A percentile compares a stretch with the other conserved stretches of the same genome.
Evolutionary conservation across 192 early-diverging fungal species (phyloP).

Genomic region (Geranomyces variabilis): DNA sequence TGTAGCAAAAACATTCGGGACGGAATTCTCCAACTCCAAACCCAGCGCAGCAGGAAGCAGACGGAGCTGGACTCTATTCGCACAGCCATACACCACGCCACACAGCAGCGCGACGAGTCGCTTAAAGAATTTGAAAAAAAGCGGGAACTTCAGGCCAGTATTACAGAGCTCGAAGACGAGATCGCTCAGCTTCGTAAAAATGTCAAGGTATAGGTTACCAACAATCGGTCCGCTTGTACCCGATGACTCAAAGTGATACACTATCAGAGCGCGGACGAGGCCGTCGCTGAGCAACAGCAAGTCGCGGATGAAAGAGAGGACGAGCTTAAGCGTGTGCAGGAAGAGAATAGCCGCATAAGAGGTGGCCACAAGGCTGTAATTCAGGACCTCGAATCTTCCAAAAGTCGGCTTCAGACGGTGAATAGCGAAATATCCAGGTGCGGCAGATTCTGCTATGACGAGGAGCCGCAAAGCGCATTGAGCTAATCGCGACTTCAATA

Average conservation of each 20-base stretch:
- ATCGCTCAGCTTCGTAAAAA: slow-evolving; percentile 39
- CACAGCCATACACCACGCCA: slow-evolving; percentile 39
- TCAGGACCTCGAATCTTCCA: slow-evolving; percentile 15
- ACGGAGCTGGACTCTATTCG: slow-evolving; percentile 47
- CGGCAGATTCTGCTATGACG: not conserved
- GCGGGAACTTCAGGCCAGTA: slow-evolving; percentile 40
- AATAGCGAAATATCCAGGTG: slow-evolving; percentile 42
- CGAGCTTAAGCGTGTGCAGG: slow-evolving; percentile 30
- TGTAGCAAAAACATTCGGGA: slow-evolving; percentile 50
- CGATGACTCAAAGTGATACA: not conserved
- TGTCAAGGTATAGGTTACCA: slow-evolving; percentile 27
- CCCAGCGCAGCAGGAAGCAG: slow-evolving; percentile 59
- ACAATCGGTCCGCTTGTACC: not conserved
- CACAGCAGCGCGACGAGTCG: slow-evolving; percentile 36
- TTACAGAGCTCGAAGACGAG: slow-evolving; percentile 49
- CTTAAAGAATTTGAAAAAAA: slow-evolving; percentile 46
- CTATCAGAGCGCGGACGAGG: slow-evolving; percentile 27
- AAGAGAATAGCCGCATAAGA: not conserved
- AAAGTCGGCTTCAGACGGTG: slow-evolving; percentile 26
- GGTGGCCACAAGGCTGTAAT: not conserved
- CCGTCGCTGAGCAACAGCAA: slow-evolving; percentile 21
- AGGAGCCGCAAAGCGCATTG: slow-evolving; percentile 9
- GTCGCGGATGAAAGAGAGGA: slow-evolving; percentile 29
- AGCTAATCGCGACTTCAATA: not conserved
- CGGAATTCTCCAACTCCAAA: slow-evolving; percentile 56